These are phyloP conservation scores for Staphylotrichum longicolle DNA, from an alignment of 495 filamentous ascomycete species.

Conservation along the genomic window DNA sequence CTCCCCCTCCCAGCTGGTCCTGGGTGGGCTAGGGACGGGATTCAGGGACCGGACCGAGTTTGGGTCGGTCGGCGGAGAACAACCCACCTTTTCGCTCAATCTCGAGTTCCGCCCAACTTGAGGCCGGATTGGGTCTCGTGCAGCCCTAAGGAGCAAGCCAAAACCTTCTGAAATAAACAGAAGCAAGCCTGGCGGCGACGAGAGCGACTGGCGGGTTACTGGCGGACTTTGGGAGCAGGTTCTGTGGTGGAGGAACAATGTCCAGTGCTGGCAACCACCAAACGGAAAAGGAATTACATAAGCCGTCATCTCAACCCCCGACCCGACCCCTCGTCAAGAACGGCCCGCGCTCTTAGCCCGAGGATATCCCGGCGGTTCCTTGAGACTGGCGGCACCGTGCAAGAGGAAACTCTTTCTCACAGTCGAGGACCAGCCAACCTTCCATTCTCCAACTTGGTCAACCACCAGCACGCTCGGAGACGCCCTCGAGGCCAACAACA, in stretches of 20 bases:
- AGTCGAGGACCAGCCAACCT: too few relatives aligned
- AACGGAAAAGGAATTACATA: constrained; percentile 28
- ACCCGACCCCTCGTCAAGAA: constrained; percentile 3
- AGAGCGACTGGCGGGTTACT: constrained; percentile 10
- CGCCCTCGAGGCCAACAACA: too few relatives aligned
- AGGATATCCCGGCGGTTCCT: constrained; percentile 17
- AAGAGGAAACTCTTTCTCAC: background rate
- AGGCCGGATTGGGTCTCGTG: background rate
- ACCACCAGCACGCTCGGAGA: too few relatives aligned
- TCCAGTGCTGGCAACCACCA: constrained; percentile 22
- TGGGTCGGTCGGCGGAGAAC: constrained; percentile 23
- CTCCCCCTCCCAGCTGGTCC: background rate
- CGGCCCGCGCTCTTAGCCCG: constrained; percentile 1
- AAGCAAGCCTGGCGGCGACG: background rate
- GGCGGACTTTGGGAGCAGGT: constrained; percentile 10
- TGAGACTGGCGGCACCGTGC: background rate
- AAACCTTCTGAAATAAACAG: background rate
- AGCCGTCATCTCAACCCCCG: constrained; percentile 5
- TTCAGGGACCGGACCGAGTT: constrained; percentile 11
- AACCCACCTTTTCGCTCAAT: constrained; percentile 23
- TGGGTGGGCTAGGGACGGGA: constrained; percentile 2
- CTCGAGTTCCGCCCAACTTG: background rate
- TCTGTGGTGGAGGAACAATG: constrained; percentile 23
- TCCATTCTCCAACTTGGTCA: too few relatives aligned
- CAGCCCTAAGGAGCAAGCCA: background rate